A percentile compares a stretch with the other conserved stretches of the same genome.
phyloP scores from a whole-genome alignment of 1,139 yeast species.

The Protomyces inouyei region DNA sequence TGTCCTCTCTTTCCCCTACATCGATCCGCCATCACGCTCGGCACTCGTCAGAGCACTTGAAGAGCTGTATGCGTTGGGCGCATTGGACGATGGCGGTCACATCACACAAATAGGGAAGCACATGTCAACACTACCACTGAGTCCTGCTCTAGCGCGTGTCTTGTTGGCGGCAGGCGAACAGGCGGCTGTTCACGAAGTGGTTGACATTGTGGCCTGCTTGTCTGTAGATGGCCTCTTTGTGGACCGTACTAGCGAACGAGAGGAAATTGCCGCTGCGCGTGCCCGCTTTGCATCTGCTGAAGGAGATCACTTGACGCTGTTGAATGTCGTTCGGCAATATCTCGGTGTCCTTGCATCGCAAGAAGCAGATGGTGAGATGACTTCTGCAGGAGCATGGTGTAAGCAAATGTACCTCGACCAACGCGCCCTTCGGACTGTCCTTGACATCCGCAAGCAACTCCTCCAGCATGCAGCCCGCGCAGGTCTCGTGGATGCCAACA shows the following conservation, averaged over 20 bases:
- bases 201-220: conserved; percentile 86
- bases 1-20: conserved; percentile 82
- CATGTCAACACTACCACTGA: conserved; percentile 84
- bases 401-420: conserved; percentile 65
- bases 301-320: conserved; percentile 54
- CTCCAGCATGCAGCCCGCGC: conserved; percentile 56
- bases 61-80: conserved; percentile 71
- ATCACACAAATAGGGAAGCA: conserved; percentile 72
- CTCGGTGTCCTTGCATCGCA: conserved; percentile 38
- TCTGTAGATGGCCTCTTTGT: conserved; percentile 83
- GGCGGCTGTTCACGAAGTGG: conserved; percentile 51
- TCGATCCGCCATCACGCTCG: conserved; percentile 80
- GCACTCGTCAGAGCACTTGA: conserved; percentile 63
- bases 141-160: conserved; percentile 75
- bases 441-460: conserved; percentile 68
- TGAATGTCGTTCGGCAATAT: conserved; percentile 44
- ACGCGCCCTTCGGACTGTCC: conserved; percentile 57
- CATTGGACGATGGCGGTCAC: conserved; percentile 68
- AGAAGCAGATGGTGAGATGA: conserved; percentile 33
- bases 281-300: conserved; percentile 48
- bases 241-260: conserved; percentile 77
- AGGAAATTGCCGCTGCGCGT: conserved; percentile 58
- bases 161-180: conserved; percentile 67
- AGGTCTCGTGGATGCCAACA: conserved; percentile 39
- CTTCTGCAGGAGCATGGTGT: conserved; percentile 55